Percentiles rank a stretch among this genome's conserved stretches.
phyloP scores from a whole-genome alignment of 495 filamentous ascomycete genomes.

The Tricharina praecox region DNA sequence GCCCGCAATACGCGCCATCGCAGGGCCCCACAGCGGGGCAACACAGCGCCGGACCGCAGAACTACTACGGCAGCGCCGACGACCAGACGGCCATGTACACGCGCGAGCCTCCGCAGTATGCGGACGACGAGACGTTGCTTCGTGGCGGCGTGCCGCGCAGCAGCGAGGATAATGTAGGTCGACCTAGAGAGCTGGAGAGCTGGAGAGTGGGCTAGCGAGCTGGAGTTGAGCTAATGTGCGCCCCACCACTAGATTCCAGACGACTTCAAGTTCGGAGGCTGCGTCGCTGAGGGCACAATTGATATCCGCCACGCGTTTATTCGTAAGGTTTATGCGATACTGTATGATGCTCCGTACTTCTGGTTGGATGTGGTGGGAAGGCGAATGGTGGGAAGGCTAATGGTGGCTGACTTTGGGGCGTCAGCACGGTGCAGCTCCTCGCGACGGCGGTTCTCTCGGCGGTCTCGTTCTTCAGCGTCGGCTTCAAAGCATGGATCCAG shows the following conservation, averaged over 20 bases:
- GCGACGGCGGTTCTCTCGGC: slow-evolving; percentile 65
- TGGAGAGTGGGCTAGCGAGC: too few species aligned
- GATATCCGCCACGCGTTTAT: slow-evolving; percentile 97
- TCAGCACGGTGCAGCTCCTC: slow-evolving; percentile 60
- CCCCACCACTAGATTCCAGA: slow-evolving; percentile 63
- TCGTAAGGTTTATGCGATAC: slow-evolving; percentile 76
- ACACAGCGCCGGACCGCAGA: neutral
- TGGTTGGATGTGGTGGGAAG: too few species aligned
- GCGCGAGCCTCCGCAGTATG: slow-evolving; percentile 73
- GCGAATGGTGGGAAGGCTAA: too few species aligned
- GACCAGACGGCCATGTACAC: slow-evolving; percentile 44
- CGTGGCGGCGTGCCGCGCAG: slow-evolving; percentile 49
- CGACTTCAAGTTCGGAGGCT: slow-evolving; percentile 96
- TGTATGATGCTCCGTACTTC: too few species aligned
- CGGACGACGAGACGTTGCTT: slow-evolving; percentile 38
- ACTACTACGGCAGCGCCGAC: slow-evolving; percentile 14
- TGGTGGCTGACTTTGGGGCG: too few species aligned
- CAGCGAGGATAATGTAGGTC: slow-evolving; percentile 54
- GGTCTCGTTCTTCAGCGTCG: slow-evolving; percentile 62
- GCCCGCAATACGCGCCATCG: neutral
- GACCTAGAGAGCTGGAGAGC: too few species aligned
- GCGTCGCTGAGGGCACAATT: slow-evolving; percentile 78
- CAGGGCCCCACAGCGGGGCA: neutral
- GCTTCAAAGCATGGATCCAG: slow-evolving; percentile 81
- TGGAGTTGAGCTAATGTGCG: too few species aligned